A percentile compares a stretch with the other conserved stretches of the same genome.
These are phyloP conservation scores for Lagerstroemia speciosa DNA, from an alignment of 345 rosid species.

Conservation along the genomic window DNA sequence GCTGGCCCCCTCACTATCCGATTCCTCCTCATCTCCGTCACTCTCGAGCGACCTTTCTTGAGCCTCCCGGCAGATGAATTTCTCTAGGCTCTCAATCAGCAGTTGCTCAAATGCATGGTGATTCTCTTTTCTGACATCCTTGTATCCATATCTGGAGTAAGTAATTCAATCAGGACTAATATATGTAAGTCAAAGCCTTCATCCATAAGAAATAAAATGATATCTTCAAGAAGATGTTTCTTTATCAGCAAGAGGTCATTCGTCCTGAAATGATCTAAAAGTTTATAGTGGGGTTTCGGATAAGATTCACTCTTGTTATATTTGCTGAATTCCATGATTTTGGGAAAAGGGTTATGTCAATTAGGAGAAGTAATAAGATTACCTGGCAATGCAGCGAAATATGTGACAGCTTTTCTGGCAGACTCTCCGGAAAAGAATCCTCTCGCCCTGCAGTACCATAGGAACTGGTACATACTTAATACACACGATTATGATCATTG, in stretches of 20 bases:
- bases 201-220: not conserved
- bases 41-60: conserved; percentile 90
- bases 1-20: conserved; percentile 50
- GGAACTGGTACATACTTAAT: conserved; percentile 88
- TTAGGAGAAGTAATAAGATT: conserved; percentile 8
- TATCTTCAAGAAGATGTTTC: no score
- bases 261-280: no score
- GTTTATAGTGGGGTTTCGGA: no score
- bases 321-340: not conserved
- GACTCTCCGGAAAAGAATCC: conserved; percentile 84
- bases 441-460: conserved; percentile 72
- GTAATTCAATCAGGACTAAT: not conserved
- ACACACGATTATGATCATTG: conserved; percentile 73
- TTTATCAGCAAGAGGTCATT: no score
- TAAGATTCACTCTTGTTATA: no score
- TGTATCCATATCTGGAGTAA: conserved; percentile 79
- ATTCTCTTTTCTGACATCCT: conserved; percentile 89
- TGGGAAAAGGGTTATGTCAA: not conserved
- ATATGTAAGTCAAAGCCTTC: conserved; percentile 6
- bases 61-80: conserved; percentile 88
- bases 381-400: conserved; percentile 97
- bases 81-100: conserved; percentile 95
- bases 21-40: conserved; percentile 53
- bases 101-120: conserved; percentile 94
- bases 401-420: conserved; percentile 71